Evolutionary conservation across 306 rosid genomes (phyloP).

Genomic region (Begonia masoniana): DNA sequence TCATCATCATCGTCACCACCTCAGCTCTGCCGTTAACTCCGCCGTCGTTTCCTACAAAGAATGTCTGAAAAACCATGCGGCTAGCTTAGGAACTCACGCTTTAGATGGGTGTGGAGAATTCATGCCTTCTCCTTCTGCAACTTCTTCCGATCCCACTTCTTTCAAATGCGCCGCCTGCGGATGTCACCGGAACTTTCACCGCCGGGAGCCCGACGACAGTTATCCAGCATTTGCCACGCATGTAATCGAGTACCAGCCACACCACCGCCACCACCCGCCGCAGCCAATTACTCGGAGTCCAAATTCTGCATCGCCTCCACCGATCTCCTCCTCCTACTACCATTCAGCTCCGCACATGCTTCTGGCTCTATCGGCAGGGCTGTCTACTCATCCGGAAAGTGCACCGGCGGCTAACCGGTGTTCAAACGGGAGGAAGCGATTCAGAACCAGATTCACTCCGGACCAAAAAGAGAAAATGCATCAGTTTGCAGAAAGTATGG

Average conservation of each 20-base stretch:
- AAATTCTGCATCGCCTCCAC: slow-evolving; percentile 80
- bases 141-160: slow-evolving; percentile 56
- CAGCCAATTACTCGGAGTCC: slow-evolving; percentile 38
- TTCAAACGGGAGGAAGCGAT: slow-evolving; percentile 38
- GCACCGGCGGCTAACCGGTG: slow-evolving; percentile 5
- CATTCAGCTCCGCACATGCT: slow-evolving; percentile 96
- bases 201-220: slow-evolving; percentile 80
- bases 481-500: slow-evolving; percentile 57
- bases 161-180: slow-evolving; percentile 96
- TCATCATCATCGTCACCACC: slow-evolving; percentile 16
- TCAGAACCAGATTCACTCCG: slow-evolving; percentile 59
- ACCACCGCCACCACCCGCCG: slow-evolving; percentile 32
- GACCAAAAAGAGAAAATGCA: slow-evolving; percentile 84
- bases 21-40: not conserved
- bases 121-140: slow-evolving; percentile 65
- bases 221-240: slow-evolving; percentile 18
- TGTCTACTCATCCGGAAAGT: slow-evolving; percentile 5
- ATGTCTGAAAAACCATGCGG: slow-evolving; percentile 90
- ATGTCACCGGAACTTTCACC: slow-evolving; percentile 96
- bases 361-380: slow-evolving; percentile 62
- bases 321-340: slow-evolving; percentile 88
- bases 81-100: slow-evolving; percentile 74
- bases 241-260: slow-evolving; percentile 18
- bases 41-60: slow-evolving; percentile 44
- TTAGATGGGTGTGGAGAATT: slow-evolving; percentile 93